These are phyloP conservation scores for Apiospora marii DNA, from an alignment of 2,329 filamentous ascomycete genomes.

Conservation along the genomic window DNA sequence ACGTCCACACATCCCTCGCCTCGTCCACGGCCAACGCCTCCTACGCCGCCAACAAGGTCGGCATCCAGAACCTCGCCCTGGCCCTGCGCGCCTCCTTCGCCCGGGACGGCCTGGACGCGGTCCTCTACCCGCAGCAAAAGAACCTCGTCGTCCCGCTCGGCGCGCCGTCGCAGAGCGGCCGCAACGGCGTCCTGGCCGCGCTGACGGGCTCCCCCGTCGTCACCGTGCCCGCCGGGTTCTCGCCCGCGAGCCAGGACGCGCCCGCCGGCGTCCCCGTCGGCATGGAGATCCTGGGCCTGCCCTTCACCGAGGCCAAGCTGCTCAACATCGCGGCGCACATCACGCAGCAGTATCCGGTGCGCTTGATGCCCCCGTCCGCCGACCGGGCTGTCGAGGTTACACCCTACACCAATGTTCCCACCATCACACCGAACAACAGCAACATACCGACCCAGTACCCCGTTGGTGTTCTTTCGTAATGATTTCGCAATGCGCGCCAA, in stretches of 20 bases:
- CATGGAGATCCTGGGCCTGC: constrained; percentile 67
- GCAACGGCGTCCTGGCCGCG: constrained; percentile 56
- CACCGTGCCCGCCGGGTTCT: constrained; percentile 62
- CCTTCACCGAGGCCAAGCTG: constrained; percentile 62
- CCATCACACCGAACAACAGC: constrained; percentile 49
- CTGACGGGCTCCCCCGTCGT: constrained; percentile 50
- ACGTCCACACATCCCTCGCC: constrained; percentile 57
- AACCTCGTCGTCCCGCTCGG: constrained; percentile 68
- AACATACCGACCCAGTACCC: constrained; percentile 57
- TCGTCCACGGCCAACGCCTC: constrained; percentile 59
- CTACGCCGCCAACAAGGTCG: constrained; percentile 55
- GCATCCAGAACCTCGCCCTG: constrained; percentile 60
- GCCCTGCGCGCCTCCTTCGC: constrained; percentile 59
- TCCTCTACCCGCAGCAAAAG: constrained; percentile 71
- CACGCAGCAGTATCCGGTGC: constrained; percentile 53
- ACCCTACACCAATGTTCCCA: constrained; percentile 52
- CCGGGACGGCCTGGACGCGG: constrained; percentile 57
- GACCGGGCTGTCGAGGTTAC: constrained; percentile 46
- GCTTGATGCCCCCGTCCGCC: constrained; percentile 56
- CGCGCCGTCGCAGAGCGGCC: constrained; percentile 62
- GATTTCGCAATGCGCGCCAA: not conserved
- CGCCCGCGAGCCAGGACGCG: constrained; percentile 54
- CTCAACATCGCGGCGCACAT: constrained; percentile 61
- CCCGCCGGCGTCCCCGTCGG: constrained; percentile 68
- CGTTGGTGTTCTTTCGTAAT: constrained; percentile 48